Conservation (phyloP, 805 yeast genomes). For the Candida tibetensis region DNA sequence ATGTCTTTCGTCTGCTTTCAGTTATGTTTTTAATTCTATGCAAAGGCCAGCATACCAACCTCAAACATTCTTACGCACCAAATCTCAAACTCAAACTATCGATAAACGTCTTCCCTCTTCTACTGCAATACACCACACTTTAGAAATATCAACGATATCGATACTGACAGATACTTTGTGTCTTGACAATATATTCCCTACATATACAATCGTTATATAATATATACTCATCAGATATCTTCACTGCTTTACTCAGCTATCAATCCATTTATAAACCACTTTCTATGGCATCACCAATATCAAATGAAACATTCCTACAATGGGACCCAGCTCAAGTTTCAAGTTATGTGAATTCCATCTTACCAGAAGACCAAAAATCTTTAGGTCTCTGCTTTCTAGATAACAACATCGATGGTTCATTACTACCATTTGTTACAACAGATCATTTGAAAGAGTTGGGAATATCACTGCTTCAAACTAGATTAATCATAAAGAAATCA, state of each 20-base stretch:
- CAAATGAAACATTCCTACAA: slow-evolving; percentile 35
- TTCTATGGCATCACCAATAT: slow-evolving; percentile 7
- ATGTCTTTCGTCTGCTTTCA: too few relatives aligned
- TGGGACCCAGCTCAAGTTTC: slow-evolving; percentile 49
- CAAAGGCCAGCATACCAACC: neutral
- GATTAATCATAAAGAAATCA: slow-evolving; percentile 59
- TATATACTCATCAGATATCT: too few relatives aligned
- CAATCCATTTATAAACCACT: too few relatives aligned
- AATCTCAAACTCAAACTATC: neutral
- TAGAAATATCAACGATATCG: too few relatives aligned
- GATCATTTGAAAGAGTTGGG: slow-evolving; percentile 76
- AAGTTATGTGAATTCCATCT: slow-evolving; percentile 25
- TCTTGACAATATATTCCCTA: too few relatives aligned
- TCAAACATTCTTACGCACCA: neutral
- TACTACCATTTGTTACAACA: slow-evolving; percentile 64
- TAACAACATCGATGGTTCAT: slow-evolving; percentile 70
- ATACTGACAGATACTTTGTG: too few relatives aligned
- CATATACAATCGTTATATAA: too few relatives aligned
- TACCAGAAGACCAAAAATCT: slow-evolving; percentile 20
- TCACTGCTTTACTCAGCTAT: too few relatives aligned
- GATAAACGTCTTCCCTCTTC: too few relatives aligned
- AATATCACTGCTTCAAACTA: slow-evolving; percentile 46
- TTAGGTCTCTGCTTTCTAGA: slow-evolving; percentile 40
- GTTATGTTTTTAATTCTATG: too few relatives aligned
- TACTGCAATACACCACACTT: neutral